Conservation (phyloP, 441 rosid species). For the Daphne laureola region DNA sequence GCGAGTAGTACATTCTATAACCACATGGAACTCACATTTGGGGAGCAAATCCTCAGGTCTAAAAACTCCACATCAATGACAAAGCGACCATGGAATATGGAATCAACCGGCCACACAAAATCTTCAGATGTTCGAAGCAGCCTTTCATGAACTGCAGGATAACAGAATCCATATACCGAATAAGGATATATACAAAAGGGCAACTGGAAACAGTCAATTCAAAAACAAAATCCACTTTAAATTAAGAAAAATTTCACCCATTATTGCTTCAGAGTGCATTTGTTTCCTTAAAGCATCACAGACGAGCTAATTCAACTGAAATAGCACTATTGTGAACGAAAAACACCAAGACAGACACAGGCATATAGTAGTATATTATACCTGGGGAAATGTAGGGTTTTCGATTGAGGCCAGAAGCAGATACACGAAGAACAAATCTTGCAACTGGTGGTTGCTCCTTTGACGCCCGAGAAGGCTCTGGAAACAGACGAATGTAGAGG, state of each 20-base stretch:
- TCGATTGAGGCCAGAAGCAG: slow-evolving; percentile 47
- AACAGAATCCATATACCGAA: slow-evolving; percentile 3
- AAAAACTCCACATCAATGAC: slow-evolving; percentile 88
- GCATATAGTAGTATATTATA: too few relatives aligned
- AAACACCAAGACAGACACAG: background rate
- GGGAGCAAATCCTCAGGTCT: slow-evolving; percentile 60
- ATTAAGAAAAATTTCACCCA: too few relatives aligned
- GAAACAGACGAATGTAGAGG: slow-evolving; percentile 61
- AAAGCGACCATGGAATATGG: slow-evolving; percentile 56
- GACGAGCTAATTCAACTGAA: too few relatives aligned
- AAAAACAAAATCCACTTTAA: too few relatives aligned
- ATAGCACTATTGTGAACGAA: too few relatives aligned
- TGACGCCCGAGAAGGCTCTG: slow-evolving; percentile 56
- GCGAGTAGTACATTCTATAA: background rate
- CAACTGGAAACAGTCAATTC: too few relatives aligned
- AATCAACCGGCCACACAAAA: slow-evolving; percentile 77
- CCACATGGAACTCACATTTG: slow-evolving; percentile 43
- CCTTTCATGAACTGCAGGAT: slow-evolving; percentile 61
- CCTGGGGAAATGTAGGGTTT: slow-evolving; percentile 51
- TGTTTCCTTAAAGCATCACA: too few relatives aligned
- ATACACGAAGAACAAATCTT: slow-evolving; percentile 55
- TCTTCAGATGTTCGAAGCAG: slow-evolving; percentile 64
- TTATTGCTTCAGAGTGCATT: too few relatives aligned
- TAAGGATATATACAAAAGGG: background rate
- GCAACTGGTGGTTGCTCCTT: slow-evolving; percentile 83